phyloP scores from a whole-genome alignment of 306 rosid species.

The Cyamopsis tetragonoloba region DNA sequence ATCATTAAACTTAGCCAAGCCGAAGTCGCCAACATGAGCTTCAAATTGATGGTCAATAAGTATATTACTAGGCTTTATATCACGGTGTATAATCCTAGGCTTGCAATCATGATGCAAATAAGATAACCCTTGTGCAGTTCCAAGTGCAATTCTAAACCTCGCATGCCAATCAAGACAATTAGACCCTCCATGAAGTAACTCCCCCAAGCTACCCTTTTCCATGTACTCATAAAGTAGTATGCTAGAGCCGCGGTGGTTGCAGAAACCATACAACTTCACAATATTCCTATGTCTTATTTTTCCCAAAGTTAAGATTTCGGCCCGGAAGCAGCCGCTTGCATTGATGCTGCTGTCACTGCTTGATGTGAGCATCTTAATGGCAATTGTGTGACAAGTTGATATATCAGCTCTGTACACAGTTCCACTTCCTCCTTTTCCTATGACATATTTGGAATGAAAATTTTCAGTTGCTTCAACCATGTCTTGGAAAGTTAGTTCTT shows the following conservation, averaged over 20 bases:
- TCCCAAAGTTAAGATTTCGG: slow-evolving; percentile 71
- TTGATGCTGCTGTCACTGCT: slow-evolving; percentile 45
- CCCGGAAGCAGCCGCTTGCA: slow-evolving; percentile 52
- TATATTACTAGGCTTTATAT: slow-evolving; percentile 69
- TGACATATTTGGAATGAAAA: slow-evolving; percentile 48
- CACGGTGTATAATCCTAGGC: slow-evolving; percentile 75
- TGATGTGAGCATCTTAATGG: slow-evolving; percentile 61
- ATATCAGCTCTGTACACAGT: slow-evolving; percentile 63
- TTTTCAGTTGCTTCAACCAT: slow-evolving; percentile 67
- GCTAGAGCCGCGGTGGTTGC: slow-evolving; percentile 56
- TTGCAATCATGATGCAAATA: slow-evolving; percentile 79
- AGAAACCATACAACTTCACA: slow-evolving; percentile 71
- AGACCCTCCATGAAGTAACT: slow-evolving; percentile 52
- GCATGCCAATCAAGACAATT: slow-evolving; percentile 56
- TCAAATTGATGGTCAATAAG: slow-evolving; percentile 57
- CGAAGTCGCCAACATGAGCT: slow-evolving; percentile 87
- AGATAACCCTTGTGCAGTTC: slow-evolving; percentile 78
- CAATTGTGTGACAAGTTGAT: slow-evolving; percentile 46
- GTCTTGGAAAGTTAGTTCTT: slow-evolving; percentile 57
- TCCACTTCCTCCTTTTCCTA: slow-evolving; percentile 79
- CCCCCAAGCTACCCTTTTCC: slow-evolving; percentile 74
- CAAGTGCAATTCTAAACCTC: slow-evolving; percentile 65
- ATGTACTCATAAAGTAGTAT: slow-evolving; percentile 71
- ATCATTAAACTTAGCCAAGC: slow-evolving; percentile 70
- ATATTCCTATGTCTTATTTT: slow-evolving; percentile 71